Base-by-base conservation (phyloP, 1,139 yeast genomes). In the Candida tetrigidarum region DNA sequence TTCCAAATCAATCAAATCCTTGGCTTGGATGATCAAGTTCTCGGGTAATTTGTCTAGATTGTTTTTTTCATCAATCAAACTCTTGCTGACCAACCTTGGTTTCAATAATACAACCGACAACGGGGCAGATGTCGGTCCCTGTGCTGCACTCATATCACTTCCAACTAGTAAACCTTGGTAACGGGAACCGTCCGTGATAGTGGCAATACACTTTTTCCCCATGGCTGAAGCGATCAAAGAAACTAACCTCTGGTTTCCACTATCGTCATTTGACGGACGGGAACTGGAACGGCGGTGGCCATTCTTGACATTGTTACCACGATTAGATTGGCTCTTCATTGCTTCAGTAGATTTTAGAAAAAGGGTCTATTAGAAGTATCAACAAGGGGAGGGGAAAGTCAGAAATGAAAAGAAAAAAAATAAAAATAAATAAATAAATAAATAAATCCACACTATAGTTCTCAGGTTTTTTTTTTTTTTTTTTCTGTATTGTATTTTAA, bases 1-100 rank as follows among this genome's bases (percentile, higher is more conserved):
- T 52, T 78, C 83, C 45, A 87, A 59, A 60, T 84, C 90, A 47
- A 83, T 76, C 52, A 88, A 73, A 51, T 87, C 92, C 46, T 79
- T 78, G 9, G 83, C 76, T 48, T 72, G 68, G 50, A 86, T 71
- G 33, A 82, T 66, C 51, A 86, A 59, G 35, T 73, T 73, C 18
- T 76, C 78, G 7, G 77, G 75, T 19, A 71, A 58, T 11, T 63
- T 66, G 37, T 64, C 71, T n/a, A 56, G 54, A 45, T 64, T 62
- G 41, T 59, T 60, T 38, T 67, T 62, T 19, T 63, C 70, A 39
- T 63, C 62, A 37, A 72, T 55, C 52, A 76, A 63, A 39, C 75
- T 65, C 46, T 61, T 63, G 14, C 60, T 53, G 19, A 58, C 52
- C 23, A 56, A 45, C 19, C 51, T 52, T 3, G 86, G 86, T 48